Percentiles rank a stretch among this genome's conserved stretches.
phyloP scores from a whole-genome alignment of 371 early-diverging fungal genomes.

The Apophysomyces variabilis region DNA sequence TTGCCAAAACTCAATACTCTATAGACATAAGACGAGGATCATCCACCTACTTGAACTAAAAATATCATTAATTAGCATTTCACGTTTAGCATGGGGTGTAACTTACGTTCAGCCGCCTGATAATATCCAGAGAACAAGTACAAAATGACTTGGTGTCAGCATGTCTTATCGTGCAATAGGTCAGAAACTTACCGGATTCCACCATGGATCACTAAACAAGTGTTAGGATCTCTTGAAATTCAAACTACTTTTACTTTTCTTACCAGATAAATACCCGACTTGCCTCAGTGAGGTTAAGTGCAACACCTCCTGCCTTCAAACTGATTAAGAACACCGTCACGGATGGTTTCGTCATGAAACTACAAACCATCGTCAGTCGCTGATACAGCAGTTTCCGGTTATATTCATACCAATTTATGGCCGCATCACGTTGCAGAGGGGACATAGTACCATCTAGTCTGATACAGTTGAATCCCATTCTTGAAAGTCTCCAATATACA shows the following conservation, averaged over 20 bases:
- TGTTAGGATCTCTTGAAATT: not conserved
- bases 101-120: slow-evolving; percentile 53
- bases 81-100: not conserved
- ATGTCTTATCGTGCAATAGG: slow-evolving; percentile 49
- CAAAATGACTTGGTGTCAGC: not conserved
- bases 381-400: not conserved
- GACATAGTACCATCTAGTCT: slow-evolving; percentile 95
- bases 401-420: slow-evolving; percentile 59
- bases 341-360: slow-evolving; percentile 83
- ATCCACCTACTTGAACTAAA: slow-evolving; percentile 8
- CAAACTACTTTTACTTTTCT: slow-evolving; percentile 2
- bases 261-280: slow-evolving; percentile 84
- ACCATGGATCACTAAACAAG: slow-evolving; percentile 79
- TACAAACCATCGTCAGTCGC: slow-evolving; percentile 11
- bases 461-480: slow-evolving; percentile 92
- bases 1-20: not conserved
- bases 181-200: slow-evolving; percentile 79
- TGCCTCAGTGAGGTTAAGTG: slow-evolving; percentile 95
- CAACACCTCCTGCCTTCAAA: slow-evolving; percentile 96
- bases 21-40: slow-evolving; percentile 3
- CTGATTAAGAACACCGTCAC: slow-evolving; percentile 91
- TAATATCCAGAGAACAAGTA: not conserved
- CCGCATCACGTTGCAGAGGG: slow-evolving; percentile 80
- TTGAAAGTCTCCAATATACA: slow-evolving; percentile 92
- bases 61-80: not conserved